Evolutionary conservation across 225 moss, liverwort and hornwort genomes (phyloP).

Genomic region (Pleurozium schreberi): DNA sequence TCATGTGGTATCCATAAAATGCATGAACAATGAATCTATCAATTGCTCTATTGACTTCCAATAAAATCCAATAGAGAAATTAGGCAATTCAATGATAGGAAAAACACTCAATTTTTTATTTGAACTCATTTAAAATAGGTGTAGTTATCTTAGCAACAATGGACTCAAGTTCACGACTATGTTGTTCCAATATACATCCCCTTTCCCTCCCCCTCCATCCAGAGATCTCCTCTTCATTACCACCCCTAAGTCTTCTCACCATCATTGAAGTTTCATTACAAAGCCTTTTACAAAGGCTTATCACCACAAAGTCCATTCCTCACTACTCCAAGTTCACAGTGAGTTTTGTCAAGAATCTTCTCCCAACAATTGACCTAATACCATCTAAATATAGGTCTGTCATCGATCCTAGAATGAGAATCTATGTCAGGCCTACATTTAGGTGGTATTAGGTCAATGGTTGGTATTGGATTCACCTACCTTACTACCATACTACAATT

Average conservation of each 20-base stretch:
- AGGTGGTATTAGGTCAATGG: too few species aligned
- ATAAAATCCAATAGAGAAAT: not conserved
- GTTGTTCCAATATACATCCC: not conserved
- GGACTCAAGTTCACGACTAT: fast-evolving
- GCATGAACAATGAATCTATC: not conserved
- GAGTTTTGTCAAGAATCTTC: not conserved
- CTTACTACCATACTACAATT: not conserved
- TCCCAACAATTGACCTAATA: too few species aligned
- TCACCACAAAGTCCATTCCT: not conserved
- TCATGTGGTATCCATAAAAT: not conserved
- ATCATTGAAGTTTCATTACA: not conserved
- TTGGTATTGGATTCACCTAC: too few species aligned
- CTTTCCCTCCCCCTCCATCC: not conserved
- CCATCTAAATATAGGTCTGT: too few species aligned
- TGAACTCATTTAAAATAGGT: not conserved
- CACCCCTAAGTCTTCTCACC: not conserved
- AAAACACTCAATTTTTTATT: not conserved
- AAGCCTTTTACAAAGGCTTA: not conserved
- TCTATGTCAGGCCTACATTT: too few species aligned
- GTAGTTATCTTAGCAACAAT: not conserved
- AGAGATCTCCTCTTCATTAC: not conserved
- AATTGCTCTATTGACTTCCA: not conserved
- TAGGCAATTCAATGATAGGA: not conserved
- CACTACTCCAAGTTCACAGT: not conserved
- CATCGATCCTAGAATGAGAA: too few species aligned